Evolutionary conservation across 768 basidiomycete genomes (phyloP).

Genomic region (Clathrus columnatus): DNA sequence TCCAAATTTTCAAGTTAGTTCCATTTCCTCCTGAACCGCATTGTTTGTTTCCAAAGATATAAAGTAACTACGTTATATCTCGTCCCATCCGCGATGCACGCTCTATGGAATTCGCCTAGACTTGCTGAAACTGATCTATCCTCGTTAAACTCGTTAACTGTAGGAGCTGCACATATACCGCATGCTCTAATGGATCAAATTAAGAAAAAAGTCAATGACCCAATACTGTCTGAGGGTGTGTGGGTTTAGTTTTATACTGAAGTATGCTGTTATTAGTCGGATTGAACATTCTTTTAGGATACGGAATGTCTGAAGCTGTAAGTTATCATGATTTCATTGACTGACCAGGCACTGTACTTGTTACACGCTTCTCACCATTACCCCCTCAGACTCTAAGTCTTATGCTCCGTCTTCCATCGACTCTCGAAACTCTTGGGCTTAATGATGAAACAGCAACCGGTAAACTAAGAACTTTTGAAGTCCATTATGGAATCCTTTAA

Average conservation of each 20-base stretch:
- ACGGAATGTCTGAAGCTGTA: constrained; percentile 65
- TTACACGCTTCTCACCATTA: no score
- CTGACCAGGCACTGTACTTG: no score
- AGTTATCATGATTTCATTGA: no score
- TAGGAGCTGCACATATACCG: constrained; percentile 66
- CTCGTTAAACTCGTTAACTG: constrained; percentile 33
- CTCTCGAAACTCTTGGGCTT: constrained; percentile 35
- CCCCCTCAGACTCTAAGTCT: no score
- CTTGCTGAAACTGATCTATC: constrained; percentile 43
- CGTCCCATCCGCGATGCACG: constrained; percentile 58
- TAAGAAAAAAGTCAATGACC: no score
- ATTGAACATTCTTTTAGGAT: constrained; percentile 39
- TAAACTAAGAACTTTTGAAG: constrained; percentile 35
- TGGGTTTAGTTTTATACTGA: no score
- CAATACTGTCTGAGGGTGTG: no score
- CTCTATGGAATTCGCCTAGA: constrained; percentile 46
- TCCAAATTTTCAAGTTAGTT: background rate
- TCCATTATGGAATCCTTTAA: constrained; percentile 27
- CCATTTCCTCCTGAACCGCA: background rate
- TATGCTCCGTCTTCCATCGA: no score
- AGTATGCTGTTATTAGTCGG: no score
- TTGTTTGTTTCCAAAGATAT: constrained; percentile 29
- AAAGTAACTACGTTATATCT: constrained; percentile 42
- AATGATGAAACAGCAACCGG: constrained; percentile 31
- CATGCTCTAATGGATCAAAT: no score